Evolutionary conservation across 2,329 filamentous ascomycete species (phyloP).

Genomic region (Teratosphaeria gauchensis): DNA sequence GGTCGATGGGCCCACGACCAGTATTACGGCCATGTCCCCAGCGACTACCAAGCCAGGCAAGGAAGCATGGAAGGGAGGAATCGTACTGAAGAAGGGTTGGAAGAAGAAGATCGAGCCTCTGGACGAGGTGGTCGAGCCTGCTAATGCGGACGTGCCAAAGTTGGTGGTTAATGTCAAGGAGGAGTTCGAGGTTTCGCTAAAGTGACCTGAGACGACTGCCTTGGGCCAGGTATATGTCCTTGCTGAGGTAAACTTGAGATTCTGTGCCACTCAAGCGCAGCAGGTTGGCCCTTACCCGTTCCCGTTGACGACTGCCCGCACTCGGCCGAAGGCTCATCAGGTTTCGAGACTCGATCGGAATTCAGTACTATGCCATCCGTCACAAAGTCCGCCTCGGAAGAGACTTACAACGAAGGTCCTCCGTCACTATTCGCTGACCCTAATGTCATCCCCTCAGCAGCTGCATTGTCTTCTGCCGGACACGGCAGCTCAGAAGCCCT

Average conservation of each 20-base stretch:
- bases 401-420: no score
- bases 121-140: not conserved
- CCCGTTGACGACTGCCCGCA: no score
- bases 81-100: not conserved
- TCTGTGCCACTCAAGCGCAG: not conserved
- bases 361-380: no score
- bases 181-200: not conserved
- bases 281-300: no score
- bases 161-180: not conserved
- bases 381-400: no score
- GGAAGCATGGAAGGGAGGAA: not conserved
- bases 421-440: no score
- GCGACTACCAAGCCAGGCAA: not conserved
- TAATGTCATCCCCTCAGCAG: no score
- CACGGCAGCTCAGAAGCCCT: no score
- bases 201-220: not conserved
- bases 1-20: not conserved
- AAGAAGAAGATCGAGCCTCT: not conserved
- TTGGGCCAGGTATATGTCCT: not conserved
- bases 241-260: not conserved
- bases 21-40: not conserved
- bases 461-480: no score
- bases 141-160: not conserved
- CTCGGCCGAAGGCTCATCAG: no score
- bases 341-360: no score